Evolutionary conservation across 2,329 filamentous ascomycete genomes (phyloP).

Genomic region (Neonectria ditissima): DNA sequence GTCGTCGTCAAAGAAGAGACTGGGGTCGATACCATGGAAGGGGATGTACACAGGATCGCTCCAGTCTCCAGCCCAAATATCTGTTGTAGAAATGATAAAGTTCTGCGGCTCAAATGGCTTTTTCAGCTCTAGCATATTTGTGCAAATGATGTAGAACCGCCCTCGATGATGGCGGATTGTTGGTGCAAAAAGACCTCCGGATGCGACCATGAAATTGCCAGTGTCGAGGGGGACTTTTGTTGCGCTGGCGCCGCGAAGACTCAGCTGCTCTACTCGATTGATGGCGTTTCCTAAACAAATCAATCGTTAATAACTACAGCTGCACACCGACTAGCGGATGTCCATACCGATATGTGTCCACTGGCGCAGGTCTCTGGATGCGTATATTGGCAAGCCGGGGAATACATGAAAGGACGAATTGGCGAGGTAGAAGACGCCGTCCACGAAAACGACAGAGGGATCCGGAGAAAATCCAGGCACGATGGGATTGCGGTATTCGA

Average conservation of each 20-base stretch:
- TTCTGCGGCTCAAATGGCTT: slow-evolving; percentile 28
- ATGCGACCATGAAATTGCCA: slow-evolving; percentile 27
- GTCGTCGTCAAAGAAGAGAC: slow-evolving; percentile 56
- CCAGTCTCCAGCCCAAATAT: slow-evolving; percentile 43
- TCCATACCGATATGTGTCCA: slow-evolving; percentile 34
- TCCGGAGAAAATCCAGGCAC: slow-evolving; percentile 30
- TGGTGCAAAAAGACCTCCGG: slow-evolving; percentile 39
- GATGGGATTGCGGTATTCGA: slow-evolving; percentile 24
- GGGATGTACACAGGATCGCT: slow-evolving; percentile 51
- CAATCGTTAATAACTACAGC: neutral
- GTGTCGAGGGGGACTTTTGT: slow-evolving; percentile 28
- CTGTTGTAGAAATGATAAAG: slow-evolving; percentile 38
- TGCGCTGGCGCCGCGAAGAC: slow-evolving; percentile 17
- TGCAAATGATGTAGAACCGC: slow-evolving; percentile 45
- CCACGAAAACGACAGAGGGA: slow-evolving; percentile 31
- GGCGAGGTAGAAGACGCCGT: slow-evolving; percentile 31
- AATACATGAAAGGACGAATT: slow-evolving; percentile 34
- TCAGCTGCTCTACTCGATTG: slow-evolving; percentile 29
- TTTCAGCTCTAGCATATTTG: slow-evolving; percentile 29
- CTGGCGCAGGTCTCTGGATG: slow-evolving; percentile 20
- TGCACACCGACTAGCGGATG: no score
- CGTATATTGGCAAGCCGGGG: slow-evolving; percentile 32
- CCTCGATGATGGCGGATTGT: slow-evolving; percentile 40
- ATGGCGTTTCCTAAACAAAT: slow-evolving; percentile 31
- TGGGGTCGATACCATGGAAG: slow-evolving; percentile 57